Evolutionary conservation across 495 filamentous ascomycete species (phyloP), one percentile per base, ranked within the genome.

Genomic region (Xylaria intraflava): DNA sequence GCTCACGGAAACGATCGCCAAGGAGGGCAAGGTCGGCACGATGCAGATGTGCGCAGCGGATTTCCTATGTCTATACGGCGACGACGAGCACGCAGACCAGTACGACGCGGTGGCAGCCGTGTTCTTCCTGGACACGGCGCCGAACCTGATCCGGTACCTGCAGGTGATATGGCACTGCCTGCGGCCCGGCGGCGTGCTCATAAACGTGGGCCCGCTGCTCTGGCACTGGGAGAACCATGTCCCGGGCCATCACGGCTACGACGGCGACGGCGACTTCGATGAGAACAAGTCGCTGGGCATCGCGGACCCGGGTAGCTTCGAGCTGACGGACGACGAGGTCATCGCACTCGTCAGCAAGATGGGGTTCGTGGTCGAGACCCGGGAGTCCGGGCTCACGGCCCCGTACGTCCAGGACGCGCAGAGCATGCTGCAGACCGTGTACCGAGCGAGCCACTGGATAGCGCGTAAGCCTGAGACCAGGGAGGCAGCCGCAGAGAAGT

Each of bases 101-200:
- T 96, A 89, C 66, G 85, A 95, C 63, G 90, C 84, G 0, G 90
- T 98, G 2, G 82, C 86, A 1, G 88, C 86, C 3, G 87, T 95
- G 3, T 98, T 96, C 67, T 98, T 97, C 73, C 86, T 98, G 27
- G 94, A 98, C 66, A 98, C 93, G 3, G 93, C 93, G 23, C 90
- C 91, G 16, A 96, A 97, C 65, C 62, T 96, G 23, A 85, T 96
- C 49, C 79, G 83, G 9, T 97, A 97, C 61, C 80, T 97, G 16
- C 84, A 94, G 68, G 83, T 87, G 14, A 85, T 97, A 48, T 71
- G 73, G 24, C 78, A 87, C 61, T 92, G 90, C 59, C 72, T 98
- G 31, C 85, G 83, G 58, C 74, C 83, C 0, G 84, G 85, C 19
- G 93, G 93, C 3, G 50, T 94, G 7, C 90, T 93, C 78, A 83